phyloP scores from a whole-genome alignment of 257 asterid genomes.

The Ehretia macrophylla region DNA sequence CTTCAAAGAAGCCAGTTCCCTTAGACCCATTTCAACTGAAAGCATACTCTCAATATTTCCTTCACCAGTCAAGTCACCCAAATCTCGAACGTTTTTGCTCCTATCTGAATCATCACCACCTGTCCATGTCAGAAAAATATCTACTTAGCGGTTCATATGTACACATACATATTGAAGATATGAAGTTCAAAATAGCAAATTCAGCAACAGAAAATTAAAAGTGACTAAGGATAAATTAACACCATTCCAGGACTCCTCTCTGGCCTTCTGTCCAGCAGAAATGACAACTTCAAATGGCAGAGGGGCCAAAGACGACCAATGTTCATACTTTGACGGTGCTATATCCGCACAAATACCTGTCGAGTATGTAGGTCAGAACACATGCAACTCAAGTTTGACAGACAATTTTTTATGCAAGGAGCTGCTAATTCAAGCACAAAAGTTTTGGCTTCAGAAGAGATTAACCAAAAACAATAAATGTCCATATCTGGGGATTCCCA shows the following conservation, averaged over 20 bases:
- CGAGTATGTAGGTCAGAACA: conserved; percentile 20
- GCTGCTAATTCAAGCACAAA: too few species aligned
- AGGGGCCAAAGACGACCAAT: conserved; percentile 98
- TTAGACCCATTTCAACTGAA: conserved; percentile 97
- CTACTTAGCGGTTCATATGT: too few species aligned
- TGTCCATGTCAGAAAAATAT: conserved; percentile 9
- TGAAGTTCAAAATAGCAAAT: too few species aligned
- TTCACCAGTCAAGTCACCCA: conserved; percentile 89
- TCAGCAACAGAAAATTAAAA: not conserved
- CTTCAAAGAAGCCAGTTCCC: conserved; percentile 96
- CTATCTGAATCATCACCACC: conserved; percentile 46
- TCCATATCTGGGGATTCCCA: too few species aligned
- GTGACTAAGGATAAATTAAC: conserved; percentile 9
- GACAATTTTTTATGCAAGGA: too few species aligned
- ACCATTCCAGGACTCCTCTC: conserved; percentile 91
- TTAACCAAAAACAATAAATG: too few species aligned
- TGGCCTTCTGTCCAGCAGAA: conserved; percentile 97
- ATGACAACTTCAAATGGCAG: conserved; percentile 93
- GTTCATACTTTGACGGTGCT: conserved; percentile 71
- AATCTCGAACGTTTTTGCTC: conserved; percentile 48
- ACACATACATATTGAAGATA: too few species aligned
- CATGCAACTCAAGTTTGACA: not conserved
- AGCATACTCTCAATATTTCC: conserved; percentile 99
- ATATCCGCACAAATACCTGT: conserved; percentile 90
- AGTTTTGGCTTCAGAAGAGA: too few species aligned